Base-by-base conservation (phyloP, 805 yeast species). In the Cyberlindnera xylosilytica region DNA sequence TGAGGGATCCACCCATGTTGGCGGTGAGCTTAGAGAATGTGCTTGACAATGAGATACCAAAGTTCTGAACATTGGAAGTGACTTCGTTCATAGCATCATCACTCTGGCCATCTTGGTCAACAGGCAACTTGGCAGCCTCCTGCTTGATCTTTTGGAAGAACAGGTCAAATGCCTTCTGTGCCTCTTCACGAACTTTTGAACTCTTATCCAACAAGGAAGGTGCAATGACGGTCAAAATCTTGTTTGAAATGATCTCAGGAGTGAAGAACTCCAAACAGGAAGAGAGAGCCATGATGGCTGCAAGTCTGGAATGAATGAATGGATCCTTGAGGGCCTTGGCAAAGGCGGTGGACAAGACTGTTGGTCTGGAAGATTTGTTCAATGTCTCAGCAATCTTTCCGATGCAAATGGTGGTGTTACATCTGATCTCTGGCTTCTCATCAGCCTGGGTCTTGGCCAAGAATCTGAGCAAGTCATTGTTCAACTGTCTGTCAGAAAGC, bases 311-410 rank as follows among this genome's bases (percentile, higher is more conserved):
- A 7, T 85, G 88, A 3, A 81, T 72, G 55, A 79, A 80, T 1
- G 90, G 74, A 61, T 91, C 99, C 53, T 81, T 81, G 35, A 91
- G 69, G 0, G 95, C 84, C 54, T 89, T 83, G 2, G 87, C 76
- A 53, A 86, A 83, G 0, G 97, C 98, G 1, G 97, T 88, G 3
- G 88, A 80, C 36, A 93, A 66, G 2, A 93, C 96, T 18, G 79
- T 81, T 9, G 87, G 72, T 44, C 90, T 72, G 22, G 84, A 69
- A 13, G 60, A 62, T 17, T 68, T 55, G 53, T 79, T 79, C 52
- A 88, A 73, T 45, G 69, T 64, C 24, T 70, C 61, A 0, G 93
- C 81, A 34, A 88, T 78, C 41, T 78, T 77, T 31, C 84, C 79
- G 26, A 88, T 72, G 33, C 86, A 72, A 17, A 83, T 70, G 13